Evolutionary conservation across 257 asterid genomes (phyloP).

Genomic region (Salvia miltiorrhiza): DNA sequence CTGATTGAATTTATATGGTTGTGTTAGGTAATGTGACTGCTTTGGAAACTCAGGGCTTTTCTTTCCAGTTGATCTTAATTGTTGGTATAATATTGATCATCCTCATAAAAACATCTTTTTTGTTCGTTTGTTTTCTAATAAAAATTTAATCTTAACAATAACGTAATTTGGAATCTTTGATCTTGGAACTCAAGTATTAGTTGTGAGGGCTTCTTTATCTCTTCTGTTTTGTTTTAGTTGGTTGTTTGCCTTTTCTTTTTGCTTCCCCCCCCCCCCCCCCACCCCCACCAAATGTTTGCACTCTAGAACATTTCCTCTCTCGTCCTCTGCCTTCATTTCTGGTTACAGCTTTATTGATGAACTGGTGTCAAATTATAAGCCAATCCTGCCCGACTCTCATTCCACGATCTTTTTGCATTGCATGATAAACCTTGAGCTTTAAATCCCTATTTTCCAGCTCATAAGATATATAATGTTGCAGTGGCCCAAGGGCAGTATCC

Average conservation of each 20-base stretch:
- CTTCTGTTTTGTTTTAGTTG: no score
- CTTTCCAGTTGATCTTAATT: constrained; percentile 12
- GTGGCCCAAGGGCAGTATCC: constrained; percentile 95
- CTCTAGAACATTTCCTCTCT: no score
- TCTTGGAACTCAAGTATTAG: not conserved
- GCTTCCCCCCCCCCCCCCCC: no score
- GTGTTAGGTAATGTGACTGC: not conserved
- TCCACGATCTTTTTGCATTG: not conserved
- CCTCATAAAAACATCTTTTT: not conserved
- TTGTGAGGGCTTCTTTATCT: not conserved
- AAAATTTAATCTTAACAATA: not conserved
- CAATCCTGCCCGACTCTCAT: not conserved
- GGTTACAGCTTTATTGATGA: no score
- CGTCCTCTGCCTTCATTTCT: no score
- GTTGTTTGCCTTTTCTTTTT: no score
- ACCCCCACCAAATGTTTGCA: no score
- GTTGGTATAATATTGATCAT: not conserved
- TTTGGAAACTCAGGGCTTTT: not conserved
- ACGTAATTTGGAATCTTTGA: not conserved
- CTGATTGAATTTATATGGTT: constrained; percentile 10
- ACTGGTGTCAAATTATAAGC: no score
- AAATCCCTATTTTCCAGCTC: not conserved
- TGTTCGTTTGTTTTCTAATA: not conserved
- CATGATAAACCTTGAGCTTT: not conserved
- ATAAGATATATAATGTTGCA: constrained; percentile 31